Evolutionary conservation across 129 eudicot species (phyloP), one percentile per base, ranked within the genome.

Genomic region (Deinandra increscens): DNA sequence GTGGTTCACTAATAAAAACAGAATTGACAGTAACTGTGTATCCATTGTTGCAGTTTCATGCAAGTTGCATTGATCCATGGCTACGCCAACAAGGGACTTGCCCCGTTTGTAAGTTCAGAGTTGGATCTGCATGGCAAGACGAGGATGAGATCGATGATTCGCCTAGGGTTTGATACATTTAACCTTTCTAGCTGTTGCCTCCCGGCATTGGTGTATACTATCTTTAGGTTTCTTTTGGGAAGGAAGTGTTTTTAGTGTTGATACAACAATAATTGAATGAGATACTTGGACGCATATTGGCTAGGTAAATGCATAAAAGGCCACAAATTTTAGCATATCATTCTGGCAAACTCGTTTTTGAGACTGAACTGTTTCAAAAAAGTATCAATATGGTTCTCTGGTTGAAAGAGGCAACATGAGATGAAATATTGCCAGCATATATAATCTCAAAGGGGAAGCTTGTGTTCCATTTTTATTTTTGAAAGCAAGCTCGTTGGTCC

Each of bases 11-110:
- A 14, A 59, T 59, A 59, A 9, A 36, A n/a, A 23, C n/a, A 55
- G 53, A 26, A 17, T 23, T 15, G 50, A 60, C 44, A 0, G 34
- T 60, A 60, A 34, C 29, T 60, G 36, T 60, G 45, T 36, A 60
- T 34, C 14, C 17, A 36, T 60, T 9, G 68, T 58, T 79, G 74
- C 88, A 91, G 97, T 91, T 87, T 71, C 97, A 91, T 81, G 79
- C 90, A 33, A 82, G 69, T 36, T 87, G 97, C 84, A 91, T 91
- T 49, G 97, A 91, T 76, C 97, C 97, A 42, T 91, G 97, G 97
- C 86, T 91, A 59, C 66, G 88, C 44, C 97, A 91, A 69, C 97
- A 87, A 74, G 97, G 95, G 56, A 91, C 95, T 9, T 87, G 97
- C 70, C 97, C 95, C 0, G 87, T 90, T 59, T 90, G 97, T 67